Conservation (phyloP, 768 basidiomycete genomes). For the Pholiota molesta region DNA sequence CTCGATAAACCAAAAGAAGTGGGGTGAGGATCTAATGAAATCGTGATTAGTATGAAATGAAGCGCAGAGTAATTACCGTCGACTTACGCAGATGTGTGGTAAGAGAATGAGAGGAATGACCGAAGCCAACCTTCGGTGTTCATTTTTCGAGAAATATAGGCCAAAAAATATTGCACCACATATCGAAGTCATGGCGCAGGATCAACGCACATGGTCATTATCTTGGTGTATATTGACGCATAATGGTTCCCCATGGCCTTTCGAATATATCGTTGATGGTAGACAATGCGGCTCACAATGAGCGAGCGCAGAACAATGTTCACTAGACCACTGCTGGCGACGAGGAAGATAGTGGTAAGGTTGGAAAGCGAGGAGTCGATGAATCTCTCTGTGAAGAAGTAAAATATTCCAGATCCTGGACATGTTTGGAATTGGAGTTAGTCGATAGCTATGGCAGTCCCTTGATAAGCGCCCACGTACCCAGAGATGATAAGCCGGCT, state of each 20-base stretch:
- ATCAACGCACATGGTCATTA: slow-evolving; percentile 16
- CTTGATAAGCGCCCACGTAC: background rate
- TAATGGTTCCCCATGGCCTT: slow-evolving; percentile 1
- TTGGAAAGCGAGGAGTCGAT: background rate
- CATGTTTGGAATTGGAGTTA: background rate
- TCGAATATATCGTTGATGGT: slow-evolving; percentile 9
- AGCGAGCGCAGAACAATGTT: slow-evolving; percentile 9
- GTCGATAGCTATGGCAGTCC: no score
- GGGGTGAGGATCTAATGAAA: background rate
- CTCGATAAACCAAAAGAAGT: slow-evolving; percentile 1
- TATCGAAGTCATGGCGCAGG: slow-evolving; percentile 10
- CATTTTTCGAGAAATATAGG: slow-evolving; percentile 2
- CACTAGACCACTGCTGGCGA: slow-evolving; percentile 6
- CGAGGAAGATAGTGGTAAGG: slow-evolving; percentile 4
- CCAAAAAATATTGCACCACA: slow-evolving; percentile 5
- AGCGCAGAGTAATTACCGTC: background rate
- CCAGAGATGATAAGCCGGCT: background rate
- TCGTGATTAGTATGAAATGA: background rate
- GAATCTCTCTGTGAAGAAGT: background rate
- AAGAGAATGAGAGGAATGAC: slow-evolving; percentile 6
- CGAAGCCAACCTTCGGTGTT: background rate
- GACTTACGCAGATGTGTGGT: slow-evolving; percentile 5
- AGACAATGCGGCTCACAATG: slow-evolving; percentile 10
- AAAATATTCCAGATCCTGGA: slow-evolving; percentile 5
- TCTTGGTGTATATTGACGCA: slow-evolving; percentile 12